Percentiles rank a stretch among this genome's conserved stretches.
Conservation (phyloP, 2,329 filamentous ascomycete genomes). For the Falciphora oryzae region DNA sequence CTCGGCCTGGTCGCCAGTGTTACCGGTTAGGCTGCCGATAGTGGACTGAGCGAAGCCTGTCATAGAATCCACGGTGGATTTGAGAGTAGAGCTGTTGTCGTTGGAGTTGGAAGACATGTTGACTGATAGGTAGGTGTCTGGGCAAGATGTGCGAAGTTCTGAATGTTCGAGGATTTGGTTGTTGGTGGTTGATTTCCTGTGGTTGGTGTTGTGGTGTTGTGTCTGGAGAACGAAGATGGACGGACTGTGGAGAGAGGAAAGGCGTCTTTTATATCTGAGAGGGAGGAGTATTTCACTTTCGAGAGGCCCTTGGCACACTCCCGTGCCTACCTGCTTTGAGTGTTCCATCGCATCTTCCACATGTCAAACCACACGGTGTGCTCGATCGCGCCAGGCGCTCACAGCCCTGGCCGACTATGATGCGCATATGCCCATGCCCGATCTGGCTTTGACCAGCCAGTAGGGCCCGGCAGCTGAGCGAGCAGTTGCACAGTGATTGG, state of each 20-base stretch:
- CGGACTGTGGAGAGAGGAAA: neutral
- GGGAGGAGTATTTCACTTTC: neutral
- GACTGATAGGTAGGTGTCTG: slow-evolving; percentile 7
- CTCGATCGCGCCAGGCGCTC: no score
- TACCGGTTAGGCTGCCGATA: slow-evolving; percentile 69
- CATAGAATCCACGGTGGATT: slow-evolving; percentile 71
- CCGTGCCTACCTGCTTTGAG: neutral
- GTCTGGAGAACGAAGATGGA: neutral
- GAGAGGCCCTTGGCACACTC: neutral
- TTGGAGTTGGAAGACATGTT: slow-evolving; percentile 36
- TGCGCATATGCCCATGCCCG: neutral
- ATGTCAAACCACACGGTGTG: neutral
- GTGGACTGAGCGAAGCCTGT: slow-evolving; percentile 66
- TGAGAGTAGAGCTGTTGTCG: slow-evolving; percentile 64
- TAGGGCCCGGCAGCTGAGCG: neutral
- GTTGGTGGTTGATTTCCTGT: neutral
- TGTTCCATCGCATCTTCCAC: neutral
- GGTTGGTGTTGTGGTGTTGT: neutral
- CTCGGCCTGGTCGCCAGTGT: slow-evolving; percentile 58
- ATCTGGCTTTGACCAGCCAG: neutral
- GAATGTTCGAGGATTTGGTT: neutral
- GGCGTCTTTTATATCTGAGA: neutral
- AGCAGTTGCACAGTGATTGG: neutral
- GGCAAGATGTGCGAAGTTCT: neutral
- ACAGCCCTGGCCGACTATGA: neutral